Conservation (phyloP, 495 filamentous ascomycete species). For the Sordaria brevicollis region DNA sequence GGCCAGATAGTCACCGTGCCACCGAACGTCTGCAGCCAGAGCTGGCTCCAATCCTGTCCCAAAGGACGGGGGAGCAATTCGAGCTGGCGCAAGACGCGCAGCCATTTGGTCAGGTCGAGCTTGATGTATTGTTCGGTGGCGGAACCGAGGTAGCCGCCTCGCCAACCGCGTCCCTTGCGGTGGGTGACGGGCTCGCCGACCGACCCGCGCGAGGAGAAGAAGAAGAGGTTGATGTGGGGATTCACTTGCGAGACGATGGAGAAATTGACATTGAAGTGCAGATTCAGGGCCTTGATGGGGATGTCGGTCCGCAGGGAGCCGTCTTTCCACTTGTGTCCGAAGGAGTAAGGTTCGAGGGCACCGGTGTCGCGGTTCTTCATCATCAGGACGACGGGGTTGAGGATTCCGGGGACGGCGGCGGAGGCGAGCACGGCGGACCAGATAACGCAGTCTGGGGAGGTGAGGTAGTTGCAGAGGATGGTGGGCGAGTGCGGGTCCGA, state of each 20-base stretch:
- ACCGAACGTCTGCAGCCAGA: constrained; percentile 91
- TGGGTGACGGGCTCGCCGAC: constrained; percentile 93
- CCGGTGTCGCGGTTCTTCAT: constrained; percentile 68
- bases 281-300: constrained; percentile 82
- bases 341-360: constrained; percentile 68
- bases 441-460: constrained; percentile 90
- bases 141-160: constrained; percentile 86
- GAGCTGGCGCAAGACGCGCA: constrained; percentile 83
- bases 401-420: constrained; percentile 88
- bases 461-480: constrained; percentile 88
- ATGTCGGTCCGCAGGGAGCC: constrained; percentile 90
- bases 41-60: constrained; percentile 93
- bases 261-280: constrained; percentile 97
- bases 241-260: constrained; percentile 95
- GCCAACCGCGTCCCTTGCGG: constrained; percentile 86
- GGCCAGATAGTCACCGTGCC: constrained; percentile 96
- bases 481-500: constrained; percentile 90
- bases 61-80: constrained; percentile 83
- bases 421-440: constrained; percentile 96
- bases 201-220: constrained; percentile 86
- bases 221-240: constrained; percentile 95
- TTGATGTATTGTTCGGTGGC: constrained; percentile 92
- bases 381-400: constrained; percentile 95
- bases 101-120: constrained; percentile 91
- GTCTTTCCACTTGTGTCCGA: constrained; percentile 98